Base-by-base conservation (phyloP, 305 asterid genomes). In the Coffea humblotiana region DNA sequence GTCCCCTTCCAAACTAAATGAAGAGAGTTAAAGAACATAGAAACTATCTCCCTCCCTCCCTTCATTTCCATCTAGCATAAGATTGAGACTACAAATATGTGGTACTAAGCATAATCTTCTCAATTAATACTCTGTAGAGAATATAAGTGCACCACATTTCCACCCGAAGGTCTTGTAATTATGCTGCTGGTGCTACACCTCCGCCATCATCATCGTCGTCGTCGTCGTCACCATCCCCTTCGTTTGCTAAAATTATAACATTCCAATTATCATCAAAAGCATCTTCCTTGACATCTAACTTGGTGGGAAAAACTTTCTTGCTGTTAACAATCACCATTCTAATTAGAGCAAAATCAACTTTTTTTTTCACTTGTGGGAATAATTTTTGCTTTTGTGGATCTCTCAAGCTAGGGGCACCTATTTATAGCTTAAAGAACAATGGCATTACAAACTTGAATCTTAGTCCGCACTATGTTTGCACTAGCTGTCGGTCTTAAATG, bases 121-220 rank as follows among this genome's bases (percentile, higher is more conserved):
- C 63, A 56, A 18, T 56, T 56, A 18, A 51, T 10, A 10, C 56
- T 51, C 15, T 5, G 63, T 4, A 18, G 25, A 18, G 63, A 56
- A 14, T 54, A 52, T 48, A 48, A 7, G 13, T 2, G n/a, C 63
- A 56, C 63, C 63, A 58, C 65, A 58, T 74, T 18, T 49, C 51
- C 45, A 15, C 13, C 11, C 32, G 47, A 29, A 45, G 43, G 29
- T 2, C 12, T 1, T 0, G 2, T 16, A 74, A 21, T 58, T 71
- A 80, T 29, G 83, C 83, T 7, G 83, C 83, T 15, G 79, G 83
- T 32, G 83, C 83, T 51, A 80, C 79, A 2, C 67, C 56, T 47
- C 54, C 16, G 48, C 54, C 83, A 3, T 66, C 78, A 4, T 63
- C 83, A 4, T 80, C 79, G 12, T 66, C 83, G 0, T 80, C 83